Evolutionary conservation across 495 filamentous ascomycete species (phyloP).

Genomic region (Physcia stellaris): DNA sequence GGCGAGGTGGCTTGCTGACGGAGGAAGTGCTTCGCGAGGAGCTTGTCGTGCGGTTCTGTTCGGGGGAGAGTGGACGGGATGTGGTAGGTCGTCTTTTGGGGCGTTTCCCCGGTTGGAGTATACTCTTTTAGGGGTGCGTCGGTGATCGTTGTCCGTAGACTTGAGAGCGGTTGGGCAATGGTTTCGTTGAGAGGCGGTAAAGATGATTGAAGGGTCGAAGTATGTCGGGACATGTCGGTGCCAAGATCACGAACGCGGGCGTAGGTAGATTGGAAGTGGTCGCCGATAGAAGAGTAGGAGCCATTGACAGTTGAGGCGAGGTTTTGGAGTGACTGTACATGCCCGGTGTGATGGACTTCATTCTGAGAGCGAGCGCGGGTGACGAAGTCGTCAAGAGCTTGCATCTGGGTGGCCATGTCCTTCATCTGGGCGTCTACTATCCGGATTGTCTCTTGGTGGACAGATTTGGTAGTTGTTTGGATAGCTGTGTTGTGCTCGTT

Average conservation of each 20-base stretch:
- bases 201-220: slow-evolving; percentile 34
- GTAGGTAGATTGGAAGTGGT: slow-evolving; percentile 47
- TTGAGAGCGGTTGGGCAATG: slow-evolving; percentile 51
- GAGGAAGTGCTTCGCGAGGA: slow-evolving; percentile 40
- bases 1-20: slow-evolving; percentile 4
- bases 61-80: slow-evolving; percentile 65
- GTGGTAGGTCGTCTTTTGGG: slow-evolving; percentile 59
- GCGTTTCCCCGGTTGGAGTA: slow-evolving; percentile 69
- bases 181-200: slow-evolving; percentile 44
- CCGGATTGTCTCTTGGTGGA: slow-evolving; percentile 81
- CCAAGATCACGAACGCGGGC: slow-evolving; percentile 49
- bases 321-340: slow-evolving; percentile 43
- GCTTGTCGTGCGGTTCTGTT: slow-evolving; percentile 54
- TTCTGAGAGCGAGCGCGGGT: slow-evolving; percentile 73
- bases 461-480: slow-evolving; percentile 65
- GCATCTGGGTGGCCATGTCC: slow-evolving; percentile 76
- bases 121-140: slow-evolving; percentile 60
- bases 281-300: slow-evolving; percentile 55
- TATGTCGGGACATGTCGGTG: slow-evolving; percentile 43
- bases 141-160: slow-evolving; percentile 52
- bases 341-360: slow-evolving; percentile 52
- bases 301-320: slow-evolving; percentile 51
- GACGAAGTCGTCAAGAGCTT: slow-evolving; percentile 79
- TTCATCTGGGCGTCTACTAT: slow-evolving; percentile 83
- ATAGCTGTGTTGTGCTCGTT: slow-evolving; percentile 70